phyloP scores from a whole-genome alignment of 2,329 filamentous ascomycete genomes.

The Fusarium lyarnte region DNA sequence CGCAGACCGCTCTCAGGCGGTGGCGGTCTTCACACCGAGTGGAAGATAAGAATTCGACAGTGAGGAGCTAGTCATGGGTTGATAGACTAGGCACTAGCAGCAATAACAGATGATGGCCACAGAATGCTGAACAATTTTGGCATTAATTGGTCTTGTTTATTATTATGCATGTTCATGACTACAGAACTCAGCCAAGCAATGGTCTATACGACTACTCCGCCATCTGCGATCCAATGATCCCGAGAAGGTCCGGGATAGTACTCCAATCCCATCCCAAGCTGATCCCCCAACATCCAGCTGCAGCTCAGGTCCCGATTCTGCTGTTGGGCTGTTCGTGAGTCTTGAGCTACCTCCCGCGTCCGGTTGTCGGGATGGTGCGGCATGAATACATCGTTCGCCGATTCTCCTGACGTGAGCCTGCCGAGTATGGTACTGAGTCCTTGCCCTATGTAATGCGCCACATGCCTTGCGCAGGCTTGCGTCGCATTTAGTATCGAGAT shows the following conservation, averaged over 20 bases:
- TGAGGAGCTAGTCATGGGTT: not conserved
- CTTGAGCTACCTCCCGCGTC: not conserved
- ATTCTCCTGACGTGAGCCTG: not conserved
- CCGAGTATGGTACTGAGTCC: not conserved
- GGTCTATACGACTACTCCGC: not conserved
- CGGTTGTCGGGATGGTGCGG: not conserved
- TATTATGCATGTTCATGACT: not conserved
- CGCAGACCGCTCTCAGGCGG: not conserved
- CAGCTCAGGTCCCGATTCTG: not conserved
- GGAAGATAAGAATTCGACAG: not conserved
- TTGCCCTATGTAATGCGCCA: not conserved
- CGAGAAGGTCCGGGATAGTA: not conserved
- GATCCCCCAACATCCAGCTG: not conserved
- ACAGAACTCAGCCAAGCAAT: not conserved
- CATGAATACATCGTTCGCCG: not conserved
- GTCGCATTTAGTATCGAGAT: not conserved
- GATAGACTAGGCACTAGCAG: not conserved
- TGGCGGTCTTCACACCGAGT: not conserved
- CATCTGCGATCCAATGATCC: not conserved
- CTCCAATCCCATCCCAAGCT: not conserved
- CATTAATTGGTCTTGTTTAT: not conserved
- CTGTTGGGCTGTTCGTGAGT: not conserved
- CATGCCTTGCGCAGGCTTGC: not conserved
- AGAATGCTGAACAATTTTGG: not conserved
- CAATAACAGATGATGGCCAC: not conserved